A percentile compares a stretch with the other conserved stretches of the same genome.
Evolutionary conservation across 306 rosid genomes (phyloP).

Genomic region (Fragaria ananassa): DNA sequence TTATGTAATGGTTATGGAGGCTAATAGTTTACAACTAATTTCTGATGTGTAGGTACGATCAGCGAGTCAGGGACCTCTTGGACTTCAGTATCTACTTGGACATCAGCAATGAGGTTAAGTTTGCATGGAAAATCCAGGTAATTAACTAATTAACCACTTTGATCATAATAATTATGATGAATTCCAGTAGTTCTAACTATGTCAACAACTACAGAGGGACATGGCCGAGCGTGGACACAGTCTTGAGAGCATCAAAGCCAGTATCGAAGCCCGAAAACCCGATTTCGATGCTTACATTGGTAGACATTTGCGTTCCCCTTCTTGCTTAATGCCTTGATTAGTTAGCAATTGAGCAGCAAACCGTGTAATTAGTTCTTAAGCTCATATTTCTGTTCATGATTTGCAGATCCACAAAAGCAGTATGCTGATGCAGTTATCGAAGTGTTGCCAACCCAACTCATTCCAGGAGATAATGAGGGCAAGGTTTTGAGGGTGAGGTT

Average conservation of each 20-base stretch:
- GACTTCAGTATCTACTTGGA: slow-evolving; percentile 98
- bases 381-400: not conserved
- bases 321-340: not conserved
- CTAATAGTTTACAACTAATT: not conserved
- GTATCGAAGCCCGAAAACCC: slow-evolving; percentile 95
- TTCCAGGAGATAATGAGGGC: slow-evolving; percentile 91
- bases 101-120: slow-evolving; percentile 96
- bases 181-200: slow-evolving; percentile 10
- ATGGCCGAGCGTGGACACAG: slow-evolving; percentile 99
- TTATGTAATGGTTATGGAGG: not conserved
- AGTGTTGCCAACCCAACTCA: slow-evolving; percentile 83
- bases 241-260: slow-evolving; percentile 98
- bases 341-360: not conserved
- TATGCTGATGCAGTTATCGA: slow-evolving; percentile 97
- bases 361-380: not conserved
- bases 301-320: slow-evolving; percentile 18
- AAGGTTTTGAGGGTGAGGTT: slow-evolving; percentile 84
- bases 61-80: slow-evolving; percentile 85
- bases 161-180: not conserved
- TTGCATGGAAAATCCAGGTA: slow-evolving; percentile 99
- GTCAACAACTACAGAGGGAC: slow-evolving; percentile 64
- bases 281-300: slow-evolving; percentile 96
- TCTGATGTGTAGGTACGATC: slow-evolving; percentile 58
- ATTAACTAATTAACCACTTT: not conserved
- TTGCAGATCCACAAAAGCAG: slow-evolving; percentile 92